Conservation (phyloP, 2,329 filamentous ascomycete species). For the Trichocomaceae sp. region DNA sequence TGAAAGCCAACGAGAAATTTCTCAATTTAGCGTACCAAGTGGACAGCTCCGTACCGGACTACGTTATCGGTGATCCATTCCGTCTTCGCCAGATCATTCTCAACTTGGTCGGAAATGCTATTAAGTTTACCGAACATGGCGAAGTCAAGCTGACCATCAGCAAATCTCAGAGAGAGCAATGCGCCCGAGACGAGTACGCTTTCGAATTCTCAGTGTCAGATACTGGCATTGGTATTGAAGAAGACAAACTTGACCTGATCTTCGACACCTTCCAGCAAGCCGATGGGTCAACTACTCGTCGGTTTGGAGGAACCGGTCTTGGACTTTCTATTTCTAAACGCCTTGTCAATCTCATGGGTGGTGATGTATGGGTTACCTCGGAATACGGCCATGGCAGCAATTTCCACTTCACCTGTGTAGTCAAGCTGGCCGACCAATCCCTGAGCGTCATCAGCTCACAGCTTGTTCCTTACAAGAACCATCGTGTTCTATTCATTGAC, state of each 20-base stretch:
- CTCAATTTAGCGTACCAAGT: constrained; percentile 85
- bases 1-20: constrained; percentile 92
- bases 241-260: constrained; percentile 87
- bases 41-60: constrained; percentile 82
- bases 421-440: constrained; percentile 71
- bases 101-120: constrained; percentile 90
- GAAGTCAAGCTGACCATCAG: constrained; percentile 85
- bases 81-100: constrained; percentile 88
- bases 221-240: constrained; percentile 88
- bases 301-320: constrained; percentile 87
- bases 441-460: constrained; percentile 63
- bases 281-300: constrained; percentile 87
- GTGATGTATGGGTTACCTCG: constrained; percentile 88
- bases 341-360: constrained; percentile 88
- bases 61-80: constrained; percentile 90
- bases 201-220: constrained; percentile 91
- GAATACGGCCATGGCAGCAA: constrained; percentile 79
- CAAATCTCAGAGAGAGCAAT: constrained; percentile 52
- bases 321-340: constrained; percentile 92
- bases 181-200: constrained; percentile 66
- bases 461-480: constrained; percentile 74
- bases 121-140: constrained; percentile 93
- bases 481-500: constrained; percentile 86
- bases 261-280: constrained; percentile 98
- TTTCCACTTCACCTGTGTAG: constrained; percentile 88